phyloP scores from a whole-genome alignment of 768 basidiomycete species.

The Naganishia kalamii region DNA sequence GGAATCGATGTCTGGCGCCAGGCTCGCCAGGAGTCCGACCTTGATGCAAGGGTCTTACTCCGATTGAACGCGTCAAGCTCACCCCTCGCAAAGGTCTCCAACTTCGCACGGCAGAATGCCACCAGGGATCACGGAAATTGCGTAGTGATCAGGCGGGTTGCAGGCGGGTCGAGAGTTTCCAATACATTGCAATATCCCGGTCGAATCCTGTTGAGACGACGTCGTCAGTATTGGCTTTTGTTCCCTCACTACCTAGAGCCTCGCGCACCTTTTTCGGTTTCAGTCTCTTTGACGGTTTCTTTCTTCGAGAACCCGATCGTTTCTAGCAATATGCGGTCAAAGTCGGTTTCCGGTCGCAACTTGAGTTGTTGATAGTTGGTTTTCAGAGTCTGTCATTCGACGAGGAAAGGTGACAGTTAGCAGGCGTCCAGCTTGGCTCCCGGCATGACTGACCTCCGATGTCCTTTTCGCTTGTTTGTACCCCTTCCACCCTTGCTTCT shows the following conservation, averaged over 20 bases:
- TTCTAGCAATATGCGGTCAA: conserved; percentile 22
- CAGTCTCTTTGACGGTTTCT: conserved; percentile 12
- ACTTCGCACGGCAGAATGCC: too few species aligned
- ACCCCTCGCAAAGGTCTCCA: too few species aligned
- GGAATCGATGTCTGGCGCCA: too few species aligned
- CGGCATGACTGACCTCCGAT: conserved; percentile 22
- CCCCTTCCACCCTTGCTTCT: conserved; percentile 30
- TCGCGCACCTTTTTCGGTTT: conserved; percentile 2
- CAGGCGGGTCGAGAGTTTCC: background rate
- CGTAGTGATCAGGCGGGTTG: background rate
- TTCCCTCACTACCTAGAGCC: background rate
- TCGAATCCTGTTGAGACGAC: background rate
- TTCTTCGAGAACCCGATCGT: conserved; percentile 25
- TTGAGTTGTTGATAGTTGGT: conserved; percentile 22
- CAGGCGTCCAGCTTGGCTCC: background rate
- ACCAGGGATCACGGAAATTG: background rate
- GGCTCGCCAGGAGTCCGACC: too few species aligned
- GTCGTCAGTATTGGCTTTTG: background rate
- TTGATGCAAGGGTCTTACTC: too few species aligned
- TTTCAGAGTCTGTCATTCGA: conserved; percentile 2
- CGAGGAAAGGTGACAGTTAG: background rate
- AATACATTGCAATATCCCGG: conserved; percentile 12
- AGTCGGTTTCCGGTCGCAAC: conserved; percentile 27
- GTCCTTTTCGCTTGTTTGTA: conserved; percentile 28
- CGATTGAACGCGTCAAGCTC: too few species aligned